Evolutionary conservation across 805 yeast genomes (phyloP).

Genomic region (Schwanniomyces occidentalis): DNA sequence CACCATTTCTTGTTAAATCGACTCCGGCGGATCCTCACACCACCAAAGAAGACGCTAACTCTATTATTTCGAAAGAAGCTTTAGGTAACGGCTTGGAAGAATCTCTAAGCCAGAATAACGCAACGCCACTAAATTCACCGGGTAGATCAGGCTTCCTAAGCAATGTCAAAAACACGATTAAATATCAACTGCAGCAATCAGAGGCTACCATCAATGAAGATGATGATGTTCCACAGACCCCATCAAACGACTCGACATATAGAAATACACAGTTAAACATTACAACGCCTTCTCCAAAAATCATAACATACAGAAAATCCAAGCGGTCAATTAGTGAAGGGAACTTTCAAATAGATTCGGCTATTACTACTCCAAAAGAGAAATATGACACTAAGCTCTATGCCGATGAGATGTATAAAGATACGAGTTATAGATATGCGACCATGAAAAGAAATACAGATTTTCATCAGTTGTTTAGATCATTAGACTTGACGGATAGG

Average conservation of each 20-base stretch:
- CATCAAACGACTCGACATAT: neutral
- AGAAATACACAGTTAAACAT: neutral
- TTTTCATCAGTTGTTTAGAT: slow-evolving; percentile 73
- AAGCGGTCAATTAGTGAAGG: slow-evolving; percentile 35
- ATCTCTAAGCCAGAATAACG: slow-evolving; percentile 2
- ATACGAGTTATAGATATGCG: slow-evolving; percentile 65
- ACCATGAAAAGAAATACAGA: slow-evolving; percentile 63
- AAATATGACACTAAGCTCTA: slow-evolving; percentile 47
- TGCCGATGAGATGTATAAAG: slow-evolving; percentile 56
- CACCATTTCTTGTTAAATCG: slow-evolving; percentile 40
- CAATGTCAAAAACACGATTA: slow-evolving; percentile 4
- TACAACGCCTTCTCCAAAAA: slow-evolving; percentile 29
- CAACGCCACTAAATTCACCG: too few relatives aligned
- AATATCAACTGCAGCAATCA: slow-evolving; percentile 1
- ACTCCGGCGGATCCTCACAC: slow-evolving; percentile 55
- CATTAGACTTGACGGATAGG: slow-evolving; percentile 67
- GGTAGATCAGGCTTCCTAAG: too few relatives aligned
- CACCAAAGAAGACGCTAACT: slow-evolving; percentile 50
- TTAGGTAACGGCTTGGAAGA: slow-evolving; percentile 14
- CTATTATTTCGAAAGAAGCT: slow-evolving; percentile 29
- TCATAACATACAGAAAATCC: slow-evolving; percentile 39
- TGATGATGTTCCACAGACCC: neutral
- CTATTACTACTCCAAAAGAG: slow-evolving; percentile 13
- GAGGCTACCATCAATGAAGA: slow-evolving; percentile 3
- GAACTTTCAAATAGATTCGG: slow-evolving; percentile 14